Percentiles rank a stretch among this genome's conserved stretches.
These are phyloP conservation scores for Pyropia yezoensis DNA, from an alignment of 23 red algal species.

Conservation along the genomic window DNA sequence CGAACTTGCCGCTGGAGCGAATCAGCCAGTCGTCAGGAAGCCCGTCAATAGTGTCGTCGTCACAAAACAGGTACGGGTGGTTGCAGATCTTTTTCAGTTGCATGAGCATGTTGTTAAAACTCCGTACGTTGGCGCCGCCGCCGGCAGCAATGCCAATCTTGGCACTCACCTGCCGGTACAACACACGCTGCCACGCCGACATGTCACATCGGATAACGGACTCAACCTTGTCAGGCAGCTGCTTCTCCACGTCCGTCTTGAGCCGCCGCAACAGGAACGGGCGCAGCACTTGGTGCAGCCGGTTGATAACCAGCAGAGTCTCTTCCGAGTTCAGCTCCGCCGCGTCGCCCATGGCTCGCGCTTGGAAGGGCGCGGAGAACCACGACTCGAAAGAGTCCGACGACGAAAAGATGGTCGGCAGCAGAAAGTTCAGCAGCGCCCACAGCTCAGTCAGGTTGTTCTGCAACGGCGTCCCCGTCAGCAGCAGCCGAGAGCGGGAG, in stretches of 20 bases:
- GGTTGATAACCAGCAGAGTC: conserved; percentile 82
- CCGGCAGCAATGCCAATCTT: conserved; percentile 55
- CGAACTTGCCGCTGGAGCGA: conserved; percentile 91
- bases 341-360: conserved; percentile 49
- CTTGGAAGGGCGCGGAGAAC: conserved; percentile 90
- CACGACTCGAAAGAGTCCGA: conserved; percentile 90
- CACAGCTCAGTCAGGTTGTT: conserved; percentile 95
- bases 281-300: conserved; percentile 91
- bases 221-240: conserved; percentile 89
- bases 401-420: conserved; percentile 92
- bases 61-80: conserved; percentile 96
- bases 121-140: conserved; percentile 20
- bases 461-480: conserved; percentile 98
- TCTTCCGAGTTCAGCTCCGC: conserved; percentile 85
- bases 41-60: conserved; percentile 41
- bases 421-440: conserved; percentile 94
- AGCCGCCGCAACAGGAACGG: conserved; percentile 86
- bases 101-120: conserved; percentile 87
- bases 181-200: conserved; percentile 83
- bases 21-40: conserved; percentile 62
- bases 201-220: conserved; percentile 81
- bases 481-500: conserved; percentile 65
- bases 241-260: conserved; percentile 84
- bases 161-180: conserved; percentile 73
- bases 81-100: conserved; percentile 97